Evolutionary conservation across 2,329 filamentous ascomycete species (phyloP).

Genomic region (Sclerotinia borealis): DNA sequence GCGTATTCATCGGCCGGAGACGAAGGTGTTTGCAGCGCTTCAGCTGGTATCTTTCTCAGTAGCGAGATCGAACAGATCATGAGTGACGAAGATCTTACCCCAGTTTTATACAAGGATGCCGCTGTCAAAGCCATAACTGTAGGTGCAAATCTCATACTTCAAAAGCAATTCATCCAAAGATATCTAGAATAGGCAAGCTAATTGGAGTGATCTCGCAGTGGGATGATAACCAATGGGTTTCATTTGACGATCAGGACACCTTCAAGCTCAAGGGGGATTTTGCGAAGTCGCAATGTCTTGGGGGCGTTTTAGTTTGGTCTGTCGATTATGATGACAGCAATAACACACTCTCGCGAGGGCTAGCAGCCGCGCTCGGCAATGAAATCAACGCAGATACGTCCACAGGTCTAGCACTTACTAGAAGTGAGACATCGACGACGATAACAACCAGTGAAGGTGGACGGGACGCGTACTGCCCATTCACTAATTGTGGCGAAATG

Average conservation of each 20-base stretch:
- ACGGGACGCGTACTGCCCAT: too few relatives aligned
- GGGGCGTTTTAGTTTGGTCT: slow-evolving; percentile 29
- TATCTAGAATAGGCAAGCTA: too few relatives aligned
- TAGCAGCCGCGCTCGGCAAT: too few relatives aligned
- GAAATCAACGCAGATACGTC: too few relatives aligned
- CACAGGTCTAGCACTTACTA: too few relatives aligned
- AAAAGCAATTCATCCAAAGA: slow-evolving; percentile 20
- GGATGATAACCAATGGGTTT: slow-evolving; percentile 9
- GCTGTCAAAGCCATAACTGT: slow-evolving; percentile 14
- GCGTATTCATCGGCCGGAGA: slow-evolving; percentile 20
- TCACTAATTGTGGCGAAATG: too few relatives aligned
- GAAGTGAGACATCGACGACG: too few relatives aligned
- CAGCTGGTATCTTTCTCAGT: slow-evolving; percentile 31
- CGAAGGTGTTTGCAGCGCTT: slow-evolving; percentile 7
- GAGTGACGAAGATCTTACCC: slow-evolving; percentile 16
- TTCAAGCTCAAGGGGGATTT: slow-evolving; percentile 26
- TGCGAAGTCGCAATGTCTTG: slow-evolving; percentile 24
- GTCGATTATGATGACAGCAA: slow-evolving; percentile 8
- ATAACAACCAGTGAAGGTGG: too few relatives aligned
- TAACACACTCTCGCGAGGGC: too few relatives aligned
- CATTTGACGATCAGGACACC: slow-evolving; percentile 29
- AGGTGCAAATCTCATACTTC: too few relatives aligned
- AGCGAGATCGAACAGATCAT: slow-evolving; percentile 33
- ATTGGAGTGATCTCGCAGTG: slow-evolving; percentile 14
- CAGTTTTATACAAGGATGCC: slow-evolving; percentile 22